Evolutionary conservation across 192 early-diverging fungal genomes (phyloP).

Genomic region (Oehlia diaphana): DNA sequence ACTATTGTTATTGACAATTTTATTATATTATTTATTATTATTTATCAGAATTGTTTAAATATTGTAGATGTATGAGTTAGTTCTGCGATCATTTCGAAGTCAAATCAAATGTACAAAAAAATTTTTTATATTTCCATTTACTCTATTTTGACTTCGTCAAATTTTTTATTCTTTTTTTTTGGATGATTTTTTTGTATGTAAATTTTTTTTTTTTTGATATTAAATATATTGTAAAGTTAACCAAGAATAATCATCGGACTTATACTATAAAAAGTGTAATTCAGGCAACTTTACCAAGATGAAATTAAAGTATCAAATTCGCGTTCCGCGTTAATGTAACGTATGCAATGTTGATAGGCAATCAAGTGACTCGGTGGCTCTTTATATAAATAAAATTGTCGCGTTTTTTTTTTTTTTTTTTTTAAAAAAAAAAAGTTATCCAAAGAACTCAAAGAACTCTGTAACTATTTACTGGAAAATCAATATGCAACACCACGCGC

Average conservation of each 20-base stretch:
- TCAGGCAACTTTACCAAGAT: not conserved
- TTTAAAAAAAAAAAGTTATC: not conserved
- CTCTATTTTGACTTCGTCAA: too few relatives aligned
- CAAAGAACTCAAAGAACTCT: too few relatives aligned
- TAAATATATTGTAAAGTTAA: not conserved
- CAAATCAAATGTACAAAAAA: too few relatives aligned
- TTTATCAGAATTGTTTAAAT: too few relatives aligned
- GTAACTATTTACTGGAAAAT: not conserved
- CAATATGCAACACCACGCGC: not conserved
- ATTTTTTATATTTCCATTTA: too few relatives aligned
- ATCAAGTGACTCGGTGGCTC: not conserved
- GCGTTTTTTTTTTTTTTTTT: not conserved
- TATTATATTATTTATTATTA: too few relatives aligned
- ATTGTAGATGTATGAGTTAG: too few relatives aligned
- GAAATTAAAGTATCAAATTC: not conserved
- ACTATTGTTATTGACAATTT: not conserved
- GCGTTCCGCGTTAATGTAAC: conserved; percentile 6
- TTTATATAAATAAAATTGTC: not conserved
- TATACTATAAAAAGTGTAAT: not conserved
- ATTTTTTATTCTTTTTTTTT: too few relatives aligned
- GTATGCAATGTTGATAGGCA: not conserved
- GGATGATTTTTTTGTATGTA: too few relatives aligned
- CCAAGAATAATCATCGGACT: not conserved
- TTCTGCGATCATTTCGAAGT: too few relatives aligned
- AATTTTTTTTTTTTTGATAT: too few relatives aligned